These are phyloP conservation scores for Afroboletus lepidellus DNA, from an alignment of 1,284 basidiomycete genomes.

Conservation along the genomic window DNA sequence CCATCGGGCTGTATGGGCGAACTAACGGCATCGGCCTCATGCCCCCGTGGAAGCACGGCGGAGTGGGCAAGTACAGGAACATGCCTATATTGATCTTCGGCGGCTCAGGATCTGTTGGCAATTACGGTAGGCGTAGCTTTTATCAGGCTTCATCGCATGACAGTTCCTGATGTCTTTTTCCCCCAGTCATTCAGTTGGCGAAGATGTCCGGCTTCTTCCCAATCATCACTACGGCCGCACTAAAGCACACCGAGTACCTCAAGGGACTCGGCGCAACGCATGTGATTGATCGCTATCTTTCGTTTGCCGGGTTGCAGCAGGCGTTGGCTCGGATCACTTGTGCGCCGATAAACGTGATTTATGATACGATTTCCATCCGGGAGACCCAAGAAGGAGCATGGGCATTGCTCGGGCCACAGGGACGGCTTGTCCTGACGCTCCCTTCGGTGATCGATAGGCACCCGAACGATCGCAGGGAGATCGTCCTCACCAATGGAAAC, in stretches of 20 bases:
- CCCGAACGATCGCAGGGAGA: conserved; percentile 30
- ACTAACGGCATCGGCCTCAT: conserved; percentile 35
- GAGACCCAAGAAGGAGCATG: conserved; percentile 37
- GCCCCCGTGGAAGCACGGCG: conserved; percentile 34
- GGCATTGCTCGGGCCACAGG: conserved; percentile 32
- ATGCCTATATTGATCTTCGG: conserved; percentile 46
- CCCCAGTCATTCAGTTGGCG: conserved; percentile 30
- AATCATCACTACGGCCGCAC: conserved; percentile 44
- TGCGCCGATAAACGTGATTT: conserved; percentile 35
- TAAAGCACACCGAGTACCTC: conserved; percentile 40
- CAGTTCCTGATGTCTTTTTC: conserved; percentile 9
- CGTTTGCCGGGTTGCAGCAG: conserved; percentile 27
- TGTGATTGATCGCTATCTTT: conserved; percentile 40
- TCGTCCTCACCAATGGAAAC: conserved; percentile 33
- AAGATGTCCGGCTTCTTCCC: conserved; percentile 36
- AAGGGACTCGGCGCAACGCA: conserved; percentile 46
- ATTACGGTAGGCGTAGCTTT: conserved; percentile 37
- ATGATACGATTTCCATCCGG: conserved; percentile 33
- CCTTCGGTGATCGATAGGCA: conserved; percentile 29
- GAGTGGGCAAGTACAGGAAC: conserved; percentile 36
- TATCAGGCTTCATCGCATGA: conserved; percentile 9
- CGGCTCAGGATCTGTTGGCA: conserved; percentile 46
- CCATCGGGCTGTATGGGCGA: conserved; percentile 33
- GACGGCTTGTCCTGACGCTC: conserved; percentile 34
- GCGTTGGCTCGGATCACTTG: conserved; percentile 30